phyloP scores from a whole-genome alignment of 1,284 basidiomycete species.

The Schizophyllum amplum region DNA sequence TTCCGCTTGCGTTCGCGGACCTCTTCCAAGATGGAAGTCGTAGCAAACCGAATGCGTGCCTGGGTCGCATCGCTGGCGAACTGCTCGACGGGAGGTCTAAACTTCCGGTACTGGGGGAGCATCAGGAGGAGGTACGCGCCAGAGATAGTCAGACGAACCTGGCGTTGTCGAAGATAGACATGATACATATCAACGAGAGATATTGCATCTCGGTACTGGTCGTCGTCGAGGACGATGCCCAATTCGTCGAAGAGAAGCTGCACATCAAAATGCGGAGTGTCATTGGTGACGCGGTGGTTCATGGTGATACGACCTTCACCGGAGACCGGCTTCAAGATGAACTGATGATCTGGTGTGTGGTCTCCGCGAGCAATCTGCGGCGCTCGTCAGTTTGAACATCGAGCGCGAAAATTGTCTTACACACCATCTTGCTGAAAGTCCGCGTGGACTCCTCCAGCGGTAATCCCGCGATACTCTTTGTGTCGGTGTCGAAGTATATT shows the following conservation, averaged over 20 bases:
- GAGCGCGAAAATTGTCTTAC: slow-evolving; percentile 12
- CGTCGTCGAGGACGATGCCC: slow-evolving; percentile 85
- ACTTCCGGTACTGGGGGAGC: slow-evolving; percentile 66
- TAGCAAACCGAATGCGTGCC: slow-evolving; percentile 79
- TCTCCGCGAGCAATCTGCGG: slow-evolving; percentile 58
- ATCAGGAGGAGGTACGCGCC: neutral
- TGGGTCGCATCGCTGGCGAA: slow-evolving; percentile 59
- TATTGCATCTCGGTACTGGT: slow-evolving; percentile 94
- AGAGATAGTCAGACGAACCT: slow-evolving; percentile 37
- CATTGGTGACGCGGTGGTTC: slow-evolving; percentile 69
- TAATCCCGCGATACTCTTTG: slow-evolving; percentile 71
- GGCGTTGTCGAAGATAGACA: slow-evolving; percentile 87
- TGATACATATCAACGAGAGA: slow-evolving; percentile 97
- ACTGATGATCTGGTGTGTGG: slow-evolving; percentile 71
- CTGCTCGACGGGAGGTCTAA: slow-evolving; percentile 59
- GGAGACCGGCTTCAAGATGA: slow-evolving; percentile 92
- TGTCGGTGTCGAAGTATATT: slow-evolving; percentile 95
- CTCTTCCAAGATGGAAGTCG: slow-evolving; percentile 75
- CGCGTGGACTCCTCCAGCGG: slow-evolving; percentile 63
- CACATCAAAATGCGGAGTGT: slow-evolving; percentile 82
- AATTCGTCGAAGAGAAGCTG: slow-evolving; percentile 93
- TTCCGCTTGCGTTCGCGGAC: slow-evolving; percentile 79
- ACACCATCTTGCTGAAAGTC: slow-evolving; percentile 78
- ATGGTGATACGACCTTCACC: slow-evolving; percentile 90
- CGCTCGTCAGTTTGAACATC: neutral